phyloP scores from a whole-genome alignment of 2,329 filamentous ascomycete species.

The Xylariaceae sp. region DNA sequence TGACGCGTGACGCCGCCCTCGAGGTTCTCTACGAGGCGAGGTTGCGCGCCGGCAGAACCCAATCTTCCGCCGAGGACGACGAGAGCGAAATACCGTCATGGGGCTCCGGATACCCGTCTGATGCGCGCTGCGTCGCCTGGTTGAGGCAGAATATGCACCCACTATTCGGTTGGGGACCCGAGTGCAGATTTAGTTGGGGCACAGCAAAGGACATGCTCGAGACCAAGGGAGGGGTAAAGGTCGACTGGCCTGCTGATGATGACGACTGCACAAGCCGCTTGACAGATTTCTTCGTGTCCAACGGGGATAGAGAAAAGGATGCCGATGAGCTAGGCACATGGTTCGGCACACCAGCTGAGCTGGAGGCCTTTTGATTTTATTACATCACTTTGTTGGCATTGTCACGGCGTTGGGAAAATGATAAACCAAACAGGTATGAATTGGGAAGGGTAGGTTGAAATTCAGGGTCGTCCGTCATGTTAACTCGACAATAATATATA shows the following conservation, averaged over 20 bases:
- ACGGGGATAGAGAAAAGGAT: conserved; percentile 38
- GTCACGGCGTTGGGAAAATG: conserved; percentile 19
- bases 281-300: conserved; percentile 65
- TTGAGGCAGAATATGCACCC: conserved; percentile 82
- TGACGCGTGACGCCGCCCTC: conserved; percentile 84
- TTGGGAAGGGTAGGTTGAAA: conserved; percentile 10
- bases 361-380: conserved; percentile 60
- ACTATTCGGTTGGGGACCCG: conserved; percentile 89
- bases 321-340: conserved; percentile 68
- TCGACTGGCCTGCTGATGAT: conserved; percentile 79
- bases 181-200: conserved; percentile 93
- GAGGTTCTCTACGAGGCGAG: conserved; percentile 67
- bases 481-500: conserved; percentile 20
- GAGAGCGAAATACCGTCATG: conserved; percentile 50
- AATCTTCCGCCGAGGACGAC: conserved; percentile 20
- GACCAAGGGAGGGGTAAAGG: conserved; percentile 61
- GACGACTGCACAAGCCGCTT: conserved; percentile 63
- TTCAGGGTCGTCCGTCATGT: conserved; percentile 8
- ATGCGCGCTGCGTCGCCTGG: conserved; percentile 75
- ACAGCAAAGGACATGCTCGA: conserved; percentile 93
- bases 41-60: conserved; percentile 24
- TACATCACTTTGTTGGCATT: conserved; percentile 15
- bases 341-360: conserved; percentile 70
- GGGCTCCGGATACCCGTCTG: conserved; percentile 93
- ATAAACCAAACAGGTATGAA: conserved; percentile 4